Base-by-base conservation (phyloP, 2,329 filamentous ascomycete species). In the Colletotrichum sp. region DNA sequence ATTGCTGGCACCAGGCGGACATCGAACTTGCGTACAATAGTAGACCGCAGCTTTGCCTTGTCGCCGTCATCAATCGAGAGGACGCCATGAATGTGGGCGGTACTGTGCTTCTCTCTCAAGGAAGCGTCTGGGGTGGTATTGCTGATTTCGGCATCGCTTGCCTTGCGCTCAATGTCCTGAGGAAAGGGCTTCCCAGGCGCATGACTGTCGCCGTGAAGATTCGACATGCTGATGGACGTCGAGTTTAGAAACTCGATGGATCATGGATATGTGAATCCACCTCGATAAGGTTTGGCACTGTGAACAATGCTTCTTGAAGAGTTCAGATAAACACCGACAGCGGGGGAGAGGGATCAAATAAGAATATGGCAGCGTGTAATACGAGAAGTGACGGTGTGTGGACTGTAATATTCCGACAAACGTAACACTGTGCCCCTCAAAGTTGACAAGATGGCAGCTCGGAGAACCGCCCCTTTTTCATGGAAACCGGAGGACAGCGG, bases 11-110 rank as follows among this genome's bases (percentile, higher is more conserved):
- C 69, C 9, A 79, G 55, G 4, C 75, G 67, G 5, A 39, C 2
- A n/a, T 79, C 77, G 57, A 76, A 78, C 36, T 77, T 77, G 22
- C 78, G 75, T 1, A 78, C 72, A 0, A 78, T 27, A 3, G 63
- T 64, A 9, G 27, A 27, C 3, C 65, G 64, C 3, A 72, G n/a
- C 9, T 29, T 59, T 15, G 62, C 55, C 9, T 6, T 13, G 34
- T 57, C 22, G 13, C 8, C 29, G 19, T 27, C 15, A 4, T 16
- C 22, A 7, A 55, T n/a, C 6, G 16, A 15, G 1, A 34, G 55
- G 25, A 19, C 15, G 4, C 19, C 8, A 22, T 68, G 16, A 0
- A 55, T 52, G 4, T 29, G 22, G 7, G 9, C 4, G 11, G 44
- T n/a, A 12, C 39, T 57, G n/a, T 29, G 30, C 55, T 68, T 64